Base-by-base conservation (phyloP, 2,329 filamentous ascomycete genomes). In the Chalaropsis thielavioides region DNA sequence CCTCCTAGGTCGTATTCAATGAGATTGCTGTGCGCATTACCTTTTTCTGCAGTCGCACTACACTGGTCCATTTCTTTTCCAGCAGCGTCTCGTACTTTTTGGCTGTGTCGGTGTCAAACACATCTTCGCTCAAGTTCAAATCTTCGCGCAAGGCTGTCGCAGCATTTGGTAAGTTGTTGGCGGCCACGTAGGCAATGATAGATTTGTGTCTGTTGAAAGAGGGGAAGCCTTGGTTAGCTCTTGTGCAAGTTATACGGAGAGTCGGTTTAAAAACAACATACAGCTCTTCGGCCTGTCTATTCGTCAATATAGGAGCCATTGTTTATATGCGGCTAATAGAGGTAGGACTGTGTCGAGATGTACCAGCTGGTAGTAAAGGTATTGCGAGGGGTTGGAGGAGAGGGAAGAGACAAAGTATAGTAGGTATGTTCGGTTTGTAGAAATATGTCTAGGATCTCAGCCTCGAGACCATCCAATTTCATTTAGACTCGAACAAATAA, bases 31-130 rank as follows among this genome's bases (percentile, higher is more conserved):
- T 19, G 62, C 31, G 44, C 41, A 51, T 62, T 76, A 88, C 90
- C 88, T 96, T 97, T 76, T 96, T 96, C 77, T 97, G 92, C 74
- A 97, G 76, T 68, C 92, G 83, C 71, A 96, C 91, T 35, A 97
- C 88, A 71, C 90, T 94, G 22, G 92, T 97, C 92, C 92, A 97
- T 79, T 97, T 97, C 83, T 96, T 96, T 80, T 97, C 92, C 69
- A 97, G 77, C 35, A 97, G 76, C 1, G 89, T 89, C 76, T 96
- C 91, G 77, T 96, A 97, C 77, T 95, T 96, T 79, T 96, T 96
- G 63, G 87, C 82, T 22, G 90, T 96, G 19, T 83, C 82, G 68
- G 88, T 80, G 73, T 96, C 90, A 71, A 95, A 92, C 60, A 77
- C 76, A 64, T 83, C 76, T 69, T 88, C 83, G 62, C 85, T 82